Percentiles rank a stretch among this genome's conserved stretches.
Evolutionary conservation across 306 rosid species (phyloP).

Genomic region (Myrica gale): DNA sequence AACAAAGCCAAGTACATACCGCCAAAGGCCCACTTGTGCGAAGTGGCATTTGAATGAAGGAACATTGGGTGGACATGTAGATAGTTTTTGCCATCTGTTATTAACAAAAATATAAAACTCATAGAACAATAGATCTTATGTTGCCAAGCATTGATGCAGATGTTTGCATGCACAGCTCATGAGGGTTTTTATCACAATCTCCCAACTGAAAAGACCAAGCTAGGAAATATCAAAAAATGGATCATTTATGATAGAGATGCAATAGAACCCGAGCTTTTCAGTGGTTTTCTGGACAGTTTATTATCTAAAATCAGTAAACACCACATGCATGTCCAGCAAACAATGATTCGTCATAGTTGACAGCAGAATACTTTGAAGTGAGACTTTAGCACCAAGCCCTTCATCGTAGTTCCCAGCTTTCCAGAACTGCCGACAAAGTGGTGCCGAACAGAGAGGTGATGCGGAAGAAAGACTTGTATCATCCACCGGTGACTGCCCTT

Average conservation of each 20-base stretch:
- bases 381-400: constrained; percentile 45
- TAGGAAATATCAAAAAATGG: background rate
- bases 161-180: background rate
- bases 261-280: background rate
- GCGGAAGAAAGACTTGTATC: constrained; percentile 56
- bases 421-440: constrained; percentile 81
- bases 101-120: background rate
- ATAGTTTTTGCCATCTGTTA: constrained; percentile 66
- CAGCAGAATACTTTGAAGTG: constrained; percentile 57
- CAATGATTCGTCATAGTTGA: constrained; percentile 8
- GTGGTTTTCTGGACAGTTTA: background rate
- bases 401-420: constrained; percentile 81
- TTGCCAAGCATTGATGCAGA: background rate
- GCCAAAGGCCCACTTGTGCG: constrained; percentile 97
- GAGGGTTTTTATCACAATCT: background rate
- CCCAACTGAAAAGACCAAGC: background rate
- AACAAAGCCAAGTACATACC: constrained; percentile 49
- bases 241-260: background rate
- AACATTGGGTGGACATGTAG: constrained; percentile 80
- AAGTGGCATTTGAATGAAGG: constrained; percentile 97
- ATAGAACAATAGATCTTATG: background rate
- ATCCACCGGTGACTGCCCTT: constrained; percentile 55
- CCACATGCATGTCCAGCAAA: constrained; percentile 23
- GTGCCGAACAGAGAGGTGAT: constrained; percentile 57
- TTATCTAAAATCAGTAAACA: background rate